phyloP scores from a whole-genome alignment of 768 basidiomycete species.

The Psilocybe tampanensis region DNA sequence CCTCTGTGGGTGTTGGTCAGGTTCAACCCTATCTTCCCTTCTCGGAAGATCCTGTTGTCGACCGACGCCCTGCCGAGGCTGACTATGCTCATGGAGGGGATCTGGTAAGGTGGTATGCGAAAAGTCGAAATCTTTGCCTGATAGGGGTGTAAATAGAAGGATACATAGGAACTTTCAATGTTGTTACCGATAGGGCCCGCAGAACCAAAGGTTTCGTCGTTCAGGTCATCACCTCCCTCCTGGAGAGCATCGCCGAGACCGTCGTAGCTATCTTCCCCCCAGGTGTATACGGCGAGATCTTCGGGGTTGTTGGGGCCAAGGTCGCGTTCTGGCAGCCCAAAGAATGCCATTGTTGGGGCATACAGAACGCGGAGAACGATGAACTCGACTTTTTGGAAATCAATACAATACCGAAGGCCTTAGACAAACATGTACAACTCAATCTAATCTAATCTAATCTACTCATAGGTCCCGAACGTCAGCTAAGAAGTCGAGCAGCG shows the following conservation, averaged over 20 bases:
- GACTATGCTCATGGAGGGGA: slow-evolving; percentile 25
- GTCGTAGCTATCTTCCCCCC: slow-evolving; percentile 91
- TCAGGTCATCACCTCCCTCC: slow-evolving; percentile 91
- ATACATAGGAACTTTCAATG: neutral
- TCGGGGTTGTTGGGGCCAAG: slow-evolving; percentile 50
- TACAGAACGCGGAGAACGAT: slow-evolving; percentile 26
- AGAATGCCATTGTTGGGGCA: slow-evolving; percentile 72
- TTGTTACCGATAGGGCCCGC: slow-evolving; percentile 69
- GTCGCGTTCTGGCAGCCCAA: slow-evolving; percentile 76
- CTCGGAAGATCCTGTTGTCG: slow-evolving; percentile 21
- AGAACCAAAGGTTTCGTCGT: slow-evolving; percentile 95
- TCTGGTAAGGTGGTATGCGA: slow-evolving; percentile 44
- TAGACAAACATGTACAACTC: slow-evolving; percentile 27
- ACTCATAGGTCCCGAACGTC: slow-evolving; percentile 58
- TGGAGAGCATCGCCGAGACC: slow-evolving; percentile 85
- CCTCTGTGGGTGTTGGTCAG: slow-evolving; percentile 7
- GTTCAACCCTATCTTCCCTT: slow-evolving; percentile 18
- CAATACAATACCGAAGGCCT: slow-evolving; percentile 3
- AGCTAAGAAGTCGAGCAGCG: slow-evolving; percentile 86
- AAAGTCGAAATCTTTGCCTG: slow-evolving; percentile 95
- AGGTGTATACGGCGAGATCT: slow-evolving; percentile 84
- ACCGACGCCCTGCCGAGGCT: slow-evolving; percentile 20
- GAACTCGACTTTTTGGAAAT: slow-evolving; percentile 17
- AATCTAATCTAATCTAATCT: slow-evolving; percentile 25
- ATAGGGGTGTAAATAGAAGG: slow-evolving; percentile 13